A percentile compares a stretch with the other conserved stretches of the same genome.
These are phyloP conservation scores for Picochlorum sp. DNA, from an alignment of 139 green algal species.

Conservation along the genomic window DNA sequence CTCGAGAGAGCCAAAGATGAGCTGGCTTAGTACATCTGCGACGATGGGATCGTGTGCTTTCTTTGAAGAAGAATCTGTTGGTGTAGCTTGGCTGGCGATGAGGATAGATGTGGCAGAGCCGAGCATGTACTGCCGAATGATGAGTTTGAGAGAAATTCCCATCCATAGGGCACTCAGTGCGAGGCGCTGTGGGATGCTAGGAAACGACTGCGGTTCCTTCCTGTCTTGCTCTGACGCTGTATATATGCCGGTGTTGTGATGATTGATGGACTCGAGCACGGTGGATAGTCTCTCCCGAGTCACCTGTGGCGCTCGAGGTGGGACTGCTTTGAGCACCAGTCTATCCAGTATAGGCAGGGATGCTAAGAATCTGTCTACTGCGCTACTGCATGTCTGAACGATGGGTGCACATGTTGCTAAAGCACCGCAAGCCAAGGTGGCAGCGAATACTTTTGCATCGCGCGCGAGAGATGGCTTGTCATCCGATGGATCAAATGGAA, in stretches of 20 bases:
- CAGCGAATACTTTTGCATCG: not conserved
- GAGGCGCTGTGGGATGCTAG: not conserved
- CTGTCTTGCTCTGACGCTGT: too few species aligned
- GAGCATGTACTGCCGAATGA: not conserved
- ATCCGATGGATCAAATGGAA: not conserved
- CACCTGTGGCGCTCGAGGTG: too few species aligned
- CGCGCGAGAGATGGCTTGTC: not conserved
- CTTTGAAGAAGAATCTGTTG: not conserved
- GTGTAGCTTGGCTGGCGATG: not conserved
- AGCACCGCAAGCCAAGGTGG: not conserved
- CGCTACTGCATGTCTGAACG: too few species aligned
- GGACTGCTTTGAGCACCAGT: too few species aligned
- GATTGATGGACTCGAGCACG: not conserved
- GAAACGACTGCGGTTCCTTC: not conserved
- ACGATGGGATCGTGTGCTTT: not conserved
- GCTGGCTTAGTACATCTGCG: not conserved
- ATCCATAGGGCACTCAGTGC: slow-evolving; percentile 2
- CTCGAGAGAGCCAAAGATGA: not conserved
- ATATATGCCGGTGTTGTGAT: too few species aligned
- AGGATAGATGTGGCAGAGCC: not conserved
- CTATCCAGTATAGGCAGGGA: too few species aligned
- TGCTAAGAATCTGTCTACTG: too few species aligned
- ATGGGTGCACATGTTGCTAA: not conserved
- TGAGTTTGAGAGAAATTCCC: slow-evolving; percentile 1
- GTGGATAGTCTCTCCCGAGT: not conserved